Evolutionary conservation across 116 monocot species (phyloP).

Genomic region (Papilionanthe hybrid): DNA sequence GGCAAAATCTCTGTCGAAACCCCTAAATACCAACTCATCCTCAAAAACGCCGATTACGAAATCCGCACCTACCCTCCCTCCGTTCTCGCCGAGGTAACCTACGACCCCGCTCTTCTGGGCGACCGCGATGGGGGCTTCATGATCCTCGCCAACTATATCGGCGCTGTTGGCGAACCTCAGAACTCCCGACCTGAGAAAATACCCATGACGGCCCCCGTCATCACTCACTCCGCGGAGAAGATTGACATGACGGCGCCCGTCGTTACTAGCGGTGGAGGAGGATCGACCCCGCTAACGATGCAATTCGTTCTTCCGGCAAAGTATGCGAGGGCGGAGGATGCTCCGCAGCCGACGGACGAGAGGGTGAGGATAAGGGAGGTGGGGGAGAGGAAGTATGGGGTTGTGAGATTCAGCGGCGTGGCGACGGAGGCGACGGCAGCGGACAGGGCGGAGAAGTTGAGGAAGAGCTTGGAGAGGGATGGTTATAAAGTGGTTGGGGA

Average conservation of each 20-base stretch:
- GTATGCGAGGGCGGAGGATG: slow-evolving; percentile 61
- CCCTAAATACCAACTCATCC: slow-evolving; percentile 57
- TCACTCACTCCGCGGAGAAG: slow-evolving; percentile 35
- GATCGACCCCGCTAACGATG: slow-evolving; percentile 49
- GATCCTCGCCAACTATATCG: slow-evolving; percentile 89
- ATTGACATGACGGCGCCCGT: slow-evolving; percentile 69
- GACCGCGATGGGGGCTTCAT: slow-evolving; percentile 79
- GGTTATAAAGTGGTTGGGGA: slow-evolving; percentile 45
- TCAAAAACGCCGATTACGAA: slow-evolving; percentile 66
- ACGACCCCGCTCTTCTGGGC: slow-evolving; percentile 50
- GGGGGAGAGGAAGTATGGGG: slow-evolving; percentile 72
- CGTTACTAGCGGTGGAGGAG: slow-evolving; percentile 18
- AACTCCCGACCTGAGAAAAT: slow-evolving; percentile 53
- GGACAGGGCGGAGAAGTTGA: slow-evolving; percentile 56
- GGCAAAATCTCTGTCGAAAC: slow-evolving; percentile 86
- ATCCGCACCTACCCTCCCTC: slow-evolving; percentile 61
- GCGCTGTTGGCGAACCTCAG: slow-evolving; percentile 67
- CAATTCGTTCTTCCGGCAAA: slow-evolving; percentile 73
- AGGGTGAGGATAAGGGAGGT: slow-evolving; percentile 69
- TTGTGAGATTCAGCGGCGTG: slow-evolving; percentile 63
- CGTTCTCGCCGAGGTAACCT: slow-evolving; percentile 75
- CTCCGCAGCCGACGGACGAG: slow-evolving; percentile 69
- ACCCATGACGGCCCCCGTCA: slow-evolving; percentile 62
- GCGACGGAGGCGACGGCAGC: slow-evolving; percentile 52
- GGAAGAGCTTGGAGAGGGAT: slow-evolving; percentile 64